phyloP scores from a whole-genome alignment of 2,329 filamentous ascomycete species.

The Trichoderma afroharzianum region DNA sequence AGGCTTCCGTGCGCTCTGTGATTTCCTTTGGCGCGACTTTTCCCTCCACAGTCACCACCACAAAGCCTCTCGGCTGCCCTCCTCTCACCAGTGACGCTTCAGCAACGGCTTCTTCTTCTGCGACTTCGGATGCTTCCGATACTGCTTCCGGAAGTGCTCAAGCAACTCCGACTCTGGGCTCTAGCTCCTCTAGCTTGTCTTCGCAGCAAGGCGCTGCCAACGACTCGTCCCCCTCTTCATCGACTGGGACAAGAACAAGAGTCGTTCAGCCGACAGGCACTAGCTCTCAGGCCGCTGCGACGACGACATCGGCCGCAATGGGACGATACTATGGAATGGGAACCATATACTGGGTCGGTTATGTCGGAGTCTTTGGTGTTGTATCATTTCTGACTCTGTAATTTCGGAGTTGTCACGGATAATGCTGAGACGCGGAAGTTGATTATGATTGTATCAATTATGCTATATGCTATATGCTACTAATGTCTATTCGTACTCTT shows the following conservation, averaged over 20 bases:
- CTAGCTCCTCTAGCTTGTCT: background rate
- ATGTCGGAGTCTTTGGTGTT: background rate
- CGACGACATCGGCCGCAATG: constrained; percentile 1
- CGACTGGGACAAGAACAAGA: background rate
- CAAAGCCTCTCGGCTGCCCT: background rate
- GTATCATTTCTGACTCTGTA: background rate
- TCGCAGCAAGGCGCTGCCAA: background rate
- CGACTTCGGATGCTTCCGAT: background rate
- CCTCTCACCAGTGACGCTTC: background rate
- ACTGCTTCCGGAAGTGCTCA: background rate
- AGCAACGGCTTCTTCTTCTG: background rate
- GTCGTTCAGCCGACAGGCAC: background rate
- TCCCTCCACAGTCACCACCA: background rate
- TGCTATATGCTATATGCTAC: background rate
- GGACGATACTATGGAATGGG: background rate
- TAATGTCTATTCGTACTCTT: background rate
- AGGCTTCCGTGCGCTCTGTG: background rate
- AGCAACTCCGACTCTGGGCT: background rate
- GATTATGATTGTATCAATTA: background rate
- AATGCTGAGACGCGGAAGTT: no score
- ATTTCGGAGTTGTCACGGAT: background rate
- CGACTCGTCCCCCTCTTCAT: background rate
- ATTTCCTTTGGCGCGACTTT: constrained; percentile 2
- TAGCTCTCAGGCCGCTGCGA: background rate
- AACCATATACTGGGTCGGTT: background rate